Evolutionary conservation across 805 yeast genomes (phyloP).

Genomic region (Helenozyma rhizophorensis): DNA sequence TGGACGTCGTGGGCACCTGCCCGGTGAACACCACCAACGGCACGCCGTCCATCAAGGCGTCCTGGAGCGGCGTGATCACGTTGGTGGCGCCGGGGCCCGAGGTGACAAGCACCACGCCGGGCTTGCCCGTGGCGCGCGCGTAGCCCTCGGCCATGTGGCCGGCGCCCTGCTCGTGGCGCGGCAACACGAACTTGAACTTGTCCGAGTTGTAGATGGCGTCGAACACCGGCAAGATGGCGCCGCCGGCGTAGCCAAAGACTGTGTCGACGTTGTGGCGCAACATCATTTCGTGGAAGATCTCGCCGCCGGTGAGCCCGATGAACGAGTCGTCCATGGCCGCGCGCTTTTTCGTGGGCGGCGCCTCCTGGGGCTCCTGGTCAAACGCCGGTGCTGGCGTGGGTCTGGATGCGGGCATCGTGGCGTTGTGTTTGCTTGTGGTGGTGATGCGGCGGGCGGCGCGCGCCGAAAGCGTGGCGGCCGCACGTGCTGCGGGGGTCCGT

Average conservation of each 20-base stretch:
- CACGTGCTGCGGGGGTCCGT: conserved; percentile 9
- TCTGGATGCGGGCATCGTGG: conserved; percentile 26
- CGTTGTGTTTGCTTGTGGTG: conserved; percentile 26
- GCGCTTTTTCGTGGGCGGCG: conserved; percentile 3
- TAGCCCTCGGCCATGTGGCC: conserved; percentile 99
- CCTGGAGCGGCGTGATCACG: conserved; percentile 97
- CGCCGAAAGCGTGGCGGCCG: conserved; percentile 9
- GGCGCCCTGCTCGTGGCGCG: conserved; percentile 98
- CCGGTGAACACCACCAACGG: conserved; percentile 97
- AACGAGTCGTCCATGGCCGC: conserved; percentile 73
- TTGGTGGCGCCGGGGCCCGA: conserved; percentile 99
- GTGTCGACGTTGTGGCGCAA: conserved; percentile 92
- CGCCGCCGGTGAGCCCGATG: conserved; percentile 97
- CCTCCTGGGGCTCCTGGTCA: conserved; percentile 26
- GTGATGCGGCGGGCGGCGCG: conserved; percentile 22
- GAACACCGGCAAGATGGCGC: conserved; percentile 96
- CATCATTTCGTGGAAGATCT: conserved; percentile 99
- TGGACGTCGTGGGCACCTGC: conserved; percentile 92
- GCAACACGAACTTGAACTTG: conserved; percentile 84
- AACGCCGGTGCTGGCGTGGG: conserved; percentile 52
- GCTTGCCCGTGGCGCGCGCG: conserved; percentile 91
- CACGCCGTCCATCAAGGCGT: conserved; percentile 94
- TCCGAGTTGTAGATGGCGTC: conserved; percentile 94
- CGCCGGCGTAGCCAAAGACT: conserved; percentile 97
- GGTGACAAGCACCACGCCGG: conserved; percentile 97